A percentile compares a stretch with the other conserved stretches of the same genome.
phyloP scores from a whole-genome alignment of 805 yeast species.

The Wickerhamiella sorbophila region DNA sequence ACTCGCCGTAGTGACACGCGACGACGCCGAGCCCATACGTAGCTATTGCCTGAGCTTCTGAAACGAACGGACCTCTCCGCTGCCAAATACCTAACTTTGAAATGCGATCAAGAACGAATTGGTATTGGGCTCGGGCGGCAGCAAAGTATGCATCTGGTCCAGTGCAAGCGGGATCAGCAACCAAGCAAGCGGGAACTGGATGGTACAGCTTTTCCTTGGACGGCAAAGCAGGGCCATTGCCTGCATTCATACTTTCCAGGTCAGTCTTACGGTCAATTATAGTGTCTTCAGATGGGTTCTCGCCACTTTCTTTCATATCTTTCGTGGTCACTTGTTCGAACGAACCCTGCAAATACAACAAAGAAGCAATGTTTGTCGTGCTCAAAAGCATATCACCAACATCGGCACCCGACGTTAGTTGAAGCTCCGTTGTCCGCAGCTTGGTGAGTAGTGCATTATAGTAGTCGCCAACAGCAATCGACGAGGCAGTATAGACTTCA shows the following conservation, averaged over 20 bases:
- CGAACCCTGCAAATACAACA: constrained; percentile 42
- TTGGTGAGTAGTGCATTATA: constrained; percentile 46
- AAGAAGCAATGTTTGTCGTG: constrained; percentile 56
- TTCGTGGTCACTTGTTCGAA: background rate
- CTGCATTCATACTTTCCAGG: background rate
- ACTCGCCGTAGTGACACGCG: constrained; percentile 42
- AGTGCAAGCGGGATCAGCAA: background rate
- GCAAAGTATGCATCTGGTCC: background rate
- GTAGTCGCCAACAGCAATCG: constrained; percentile 54
- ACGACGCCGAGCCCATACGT: constrained; percentile 79
- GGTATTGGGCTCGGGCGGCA: background rate
- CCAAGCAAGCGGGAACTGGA: background rate
- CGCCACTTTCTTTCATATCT: background rate
- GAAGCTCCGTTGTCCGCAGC: constrained; percentile 50
- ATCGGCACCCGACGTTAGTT: constrained; percentile 57
- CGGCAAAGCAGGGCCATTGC: background rate
- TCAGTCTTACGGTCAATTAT: background rate
- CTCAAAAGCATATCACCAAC: constrained; percentile 50
- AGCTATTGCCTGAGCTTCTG: constrained; percentile 63
- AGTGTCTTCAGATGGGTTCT: background rate
- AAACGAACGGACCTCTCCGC: constrained; percentile 24
- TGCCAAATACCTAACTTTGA: background rate
- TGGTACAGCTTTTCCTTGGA: background rate
- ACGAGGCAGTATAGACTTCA: constrained; percentile 59
- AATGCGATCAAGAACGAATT: background rate